A percentile compares a stretch with the other conserved stretches of the same genome.
These are phyloP conservation scores for Paramecium sexaurelia DNA, from an alignment of 73 alveolate genomes.

Conservation along the genomic window DNA sequence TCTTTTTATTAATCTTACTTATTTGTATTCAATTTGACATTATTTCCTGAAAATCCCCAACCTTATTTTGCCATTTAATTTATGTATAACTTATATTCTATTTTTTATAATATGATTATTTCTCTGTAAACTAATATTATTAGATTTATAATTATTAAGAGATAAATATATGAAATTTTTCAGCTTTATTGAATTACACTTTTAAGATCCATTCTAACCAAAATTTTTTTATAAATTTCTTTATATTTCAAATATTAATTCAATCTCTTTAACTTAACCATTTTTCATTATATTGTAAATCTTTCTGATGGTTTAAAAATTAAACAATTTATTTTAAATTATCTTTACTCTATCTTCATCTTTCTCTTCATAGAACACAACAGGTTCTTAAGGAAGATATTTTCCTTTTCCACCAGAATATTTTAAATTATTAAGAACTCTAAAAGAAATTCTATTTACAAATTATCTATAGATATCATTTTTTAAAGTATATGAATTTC, in stretches of 20 bases:
- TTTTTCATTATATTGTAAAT: background rate
- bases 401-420: constrained; percentile 34
- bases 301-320: background rate
- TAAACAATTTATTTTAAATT: background rate
- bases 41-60: constrained; percentile 59
- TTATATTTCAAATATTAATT: background rate
- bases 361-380: background rate
- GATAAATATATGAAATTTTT: background rate
- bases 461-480: background rate
- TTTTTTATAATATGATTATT: background rate
- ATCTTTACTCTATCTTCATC: background rate
- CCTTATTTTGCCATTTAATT: constrained; percentile 53
- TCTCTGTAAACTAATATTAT: no score
- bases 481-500: background rate
- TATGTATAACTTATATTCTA: background rate
- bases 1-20: background rate
- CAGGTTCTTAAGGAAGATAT: background rate
- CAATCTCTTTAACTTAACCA: background rate
- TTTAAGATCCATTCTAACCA: background rate
- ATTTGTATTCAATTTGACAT: background rate
- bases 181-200: background rate
- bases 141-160: background rate
- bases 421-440: background rate
- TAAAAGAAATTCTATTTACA: background rate
- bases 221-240: background rate